Evolutionary conservation across 1,139 yeast genomes (phyloP).

Genomic region (Geotrichum citri-aurantii): DNA sequence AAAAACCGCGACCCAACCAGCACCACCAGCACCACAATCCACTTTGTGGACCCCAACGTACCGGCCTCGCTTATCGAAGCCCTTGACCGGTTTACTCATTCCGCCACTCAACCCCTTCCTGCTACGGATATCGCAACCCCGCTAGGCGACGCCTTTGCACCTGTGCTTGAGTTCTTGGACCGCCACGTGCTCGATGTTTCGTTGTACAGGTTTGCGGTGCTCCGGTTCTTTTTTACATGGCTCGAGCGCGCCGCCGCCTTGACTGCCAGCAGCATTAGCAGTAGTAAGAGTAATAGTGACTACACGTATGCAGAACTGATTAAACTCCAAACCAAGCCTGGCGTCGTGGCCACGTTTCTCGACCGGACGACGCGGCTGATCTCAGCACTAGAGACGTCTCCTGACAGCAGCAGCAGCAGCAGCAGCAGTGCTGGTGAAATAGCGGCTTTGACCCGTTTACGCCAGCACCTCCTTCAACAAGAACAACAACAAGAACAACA

Average conservation of each 20-base stretch:
- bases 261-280: background rate
- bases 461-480: background rate
- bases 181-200: background rate
- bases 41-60: background rate
- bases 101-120: background rate
- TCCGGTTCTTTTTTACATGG: background rate
- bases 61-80: background rate
- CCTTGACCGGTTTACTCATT: background rate
- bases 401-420: no score
- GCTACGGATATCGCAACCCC: background rate
- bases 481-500: background rate
- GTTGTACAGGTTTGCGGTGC: background rate
- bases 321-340: background rate
- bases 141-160: background rate
- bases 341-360: background rate
- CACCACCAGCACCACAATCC: background rate
- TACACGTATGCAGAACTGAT: background rate
- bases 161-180: background rate
- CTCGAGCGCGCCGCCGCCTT: background rate
- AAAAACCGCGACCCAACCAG: background rate
- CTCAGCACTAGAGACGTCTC: no score
- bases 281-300: no score
- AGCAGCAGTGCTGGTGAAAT: background rate
- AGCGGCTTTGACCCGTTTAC: background rate
- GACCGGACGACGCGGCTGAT: background rate